A percentile compares a stretch with the other conserved stretches of the same genome.
Evolutionary conservation across 768 basidiomycete genomes (phyloP).

Genomic region (Calocybe cyanea): DNA sequence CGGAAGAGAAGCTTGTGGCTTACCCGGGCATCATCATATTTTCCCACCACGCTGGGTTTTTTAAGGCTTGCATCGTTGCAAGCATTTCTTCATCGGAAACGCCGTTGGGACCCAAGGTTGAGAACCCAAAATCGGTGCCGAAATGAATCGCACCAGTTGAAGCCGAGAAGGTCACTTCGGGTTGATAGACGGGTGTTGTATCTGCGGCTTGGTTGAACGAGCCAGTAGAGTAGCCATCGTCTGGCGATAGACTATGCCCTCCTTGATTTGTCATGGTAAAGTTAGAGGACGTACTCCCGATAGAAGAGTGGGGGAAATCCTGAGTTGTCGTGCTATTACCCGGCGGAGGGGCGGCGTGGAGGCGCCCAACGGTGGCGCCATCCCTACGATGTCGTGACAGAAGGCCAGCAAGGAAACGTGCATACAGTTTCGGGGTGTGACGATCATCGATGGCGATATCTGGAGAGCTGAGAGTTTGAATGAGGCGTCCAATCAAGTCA

Average conservation of each 20-base stretch:
- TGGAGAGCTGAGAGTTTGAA: constrained; percentile 65
- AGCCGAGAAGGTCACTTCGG: constrained; percentile 43
- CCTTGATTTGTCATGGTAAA: constrained; percentile 22
- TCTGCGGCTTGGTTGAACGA: constrained; percentile 17
- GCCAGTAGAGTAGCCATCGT: constrained; percentile 13
- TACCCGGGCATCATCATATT: constrained; percentile 88
- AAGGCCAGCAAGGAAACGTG: constrained; percentile 73
- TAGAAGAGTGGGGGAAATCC: constrained; percentile 14
- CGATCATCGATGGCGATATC: constrained; percentile 79
- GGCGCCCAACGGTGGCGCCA: constrained; percentile 53
- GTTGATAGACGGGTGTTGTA: constrained; percentile 40
- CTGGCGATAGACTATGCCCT: constrained; percentile 15
- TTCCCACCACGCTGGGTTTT: constrained; percentile 69
- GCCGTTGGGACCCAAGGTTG: constrained; percentile 25
- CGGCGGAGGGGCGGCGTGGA: constrained; percentile 48
- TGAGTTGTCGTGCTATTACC: constrained; percentile 23
- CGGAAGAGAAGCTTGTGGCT: constrained; percentile 2
- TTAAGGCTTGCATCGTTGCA: constrained; percentile 70
- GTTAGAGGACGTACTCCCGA: constrained; percentile 22
- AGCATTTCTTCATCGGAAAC: constrained; percentile 55
- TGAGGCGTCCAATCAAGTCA: constrained; percentile 66
- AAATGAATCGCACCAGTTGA: constrained; percentile 39
- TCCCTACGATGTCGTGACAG: constrained; percentile 68
- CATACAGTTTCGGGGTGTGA: constrained; percentile 77
- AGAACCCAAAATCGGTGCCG: constrained; percentile 36